A percentile compares a stretch with the other conserved stretches of the same genome.
These are phyloP conservation scores for Syncephalastrum sp. DNA, from an alignment of 371 early-diverging fungal species.

Conservation along the genomic window DNA sequence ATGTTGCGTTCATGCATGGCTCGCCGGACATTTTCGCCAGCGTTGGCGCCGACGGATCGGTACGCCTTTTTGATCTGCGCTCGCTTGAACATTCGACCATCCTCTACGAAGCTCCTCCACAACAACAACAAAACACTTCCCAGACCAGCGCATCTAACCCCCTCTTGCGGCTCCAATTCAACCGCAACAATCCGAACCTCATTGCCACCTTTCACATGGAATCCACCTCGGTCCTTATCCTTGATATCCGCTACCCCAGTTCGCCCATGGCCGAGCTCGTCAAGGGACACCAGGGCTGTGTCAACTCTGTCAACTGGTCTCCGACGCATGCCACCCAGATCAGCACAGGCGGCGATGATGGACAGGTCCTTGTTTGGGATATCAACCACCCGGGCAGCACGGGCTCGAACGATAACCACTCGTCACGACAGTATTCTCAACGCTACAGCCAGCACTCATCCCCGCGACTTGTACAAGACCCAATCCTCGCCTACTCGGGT, in stretches of 20 bases:
- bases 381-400: conserved; percentile 26
- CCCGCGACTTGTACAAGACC: conserved; percentile 54
- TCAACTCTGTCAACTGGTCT: conserved; percentile 75
- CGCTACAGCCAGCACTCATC: conserved; percentile 18
- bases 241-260: conserved; percentile 89
- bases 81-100: conserved; percentile 94
- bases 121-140: conserved; percentile 20
- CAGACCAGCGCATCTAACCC: conserved; percentile 35
- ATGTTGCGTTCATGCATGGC: conserved; percentile 88
- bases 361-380: conserved; percentile 77
- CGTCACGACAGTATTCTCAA: conserved; percentile 32
- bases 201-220: conserved; percentile 85
- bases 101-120: conserved; percentile 87
- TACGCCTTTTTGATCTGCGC: conserved; percentile 95
- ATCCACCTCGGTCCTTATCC: conserved; percentile 66
- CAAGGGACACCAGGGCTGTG: conserved; percentile 65
- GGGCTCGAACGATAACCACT: conserved; percentile 14
- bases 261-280: conserved; percentile 74
- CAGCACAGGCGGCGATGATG: conserved; percentile 71
- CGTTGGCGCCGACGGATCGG: conserved; percentile 95
- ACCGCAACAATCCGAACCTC: conserved; percentile 81
- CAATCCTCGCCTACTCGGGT: conserved; percentile 69
- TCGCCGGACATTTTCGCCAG: conserved; percentile 91
- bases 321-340: conserved; percentile 64
- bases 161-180: conserved; percentile 84